Evolutionary conservation across 495 filamentous ascomycete genomes (phyloP).

Genomic region (Lineolata rhizophorae): DNA sequence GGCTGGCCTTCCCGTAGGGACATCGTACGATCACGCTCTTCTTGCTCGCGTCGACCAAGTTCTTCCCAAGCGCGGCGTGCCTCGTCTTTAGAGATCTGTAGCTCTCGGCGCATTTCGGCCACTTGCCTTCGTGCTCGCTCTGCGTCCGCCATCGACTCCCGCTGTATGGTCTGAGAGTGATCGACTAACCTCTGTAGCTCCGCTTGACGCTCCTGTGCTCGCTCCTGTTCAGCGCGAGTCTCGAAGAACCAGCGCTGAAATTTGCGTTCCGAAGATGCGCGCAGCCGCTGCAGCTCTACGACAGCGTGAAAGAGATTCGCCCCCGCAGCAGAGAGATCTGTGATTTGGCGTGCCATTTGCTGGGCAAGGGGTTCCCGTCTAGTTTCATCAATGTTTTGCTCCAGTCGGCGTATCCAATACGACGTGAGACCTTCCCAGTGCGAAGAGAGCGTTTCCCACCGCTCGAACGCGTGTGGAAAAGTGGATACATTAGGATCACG

Average conservation of each 20-base stretch:
- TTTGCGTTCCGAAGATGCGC: slow-evolving; percentile 86
- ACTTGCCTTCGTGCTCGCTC: slow-evolving; percentile 50
- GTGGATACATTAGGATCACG: slow-evolving; percentile 20
- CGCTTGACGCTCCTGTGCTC: slow-evolving; percentile 62
- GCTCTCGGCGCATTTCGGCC: slow-evolving; percentile 67
- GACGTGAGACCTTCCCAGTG: slow-evolving; percentile 96
- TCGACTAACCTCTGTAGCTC: slow-evolving; percentile 51
- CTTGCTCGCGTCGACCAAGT: slow-evolving; percentile 77
- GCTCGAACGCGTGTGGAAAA: slow-evolving; percentile 92
- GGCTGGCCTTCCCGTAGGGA: slow-evolving; percentile 73
- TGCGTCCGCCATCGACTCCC: slow-evolving; percentile 28
- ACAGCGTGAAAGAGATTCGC: slow-evolving; percentile 96
- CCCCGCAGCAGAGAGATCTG: slow-evolving; percentile 83
- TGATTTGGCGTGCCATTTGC: slow-evolving; percentile 83
- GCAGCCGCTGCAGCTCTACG: slow-evolving; percentile 85
- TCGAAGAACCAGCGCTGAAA: slow-evolving; percentile 99
- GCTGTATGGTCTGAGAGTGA: slow-evolving; percentile 44
- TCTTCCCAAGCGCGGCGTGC: slow-evolving; percentile 95
- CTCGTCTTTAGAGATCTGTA: slow-evolving; percentile 90
- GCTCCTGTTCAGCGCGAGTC: slow-evolving; percentile 70
- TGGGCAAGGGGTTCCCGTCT: slow-evolving; percentile 59
- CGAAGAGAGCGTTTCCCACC: slow-evolving; percentile 89
- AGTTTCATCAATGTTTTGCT: slow-evolving; percentile 71
- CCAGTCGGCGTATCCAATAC: slow-evolving; percentile 86
- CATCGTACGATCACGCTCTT: slow-evolving; percentile 78